Evolutionary conservation across 169 alveolate species (phyloP), one percentile per base, ranked within the genome.

Genomic region (Cystoisospora suis): DNA sequence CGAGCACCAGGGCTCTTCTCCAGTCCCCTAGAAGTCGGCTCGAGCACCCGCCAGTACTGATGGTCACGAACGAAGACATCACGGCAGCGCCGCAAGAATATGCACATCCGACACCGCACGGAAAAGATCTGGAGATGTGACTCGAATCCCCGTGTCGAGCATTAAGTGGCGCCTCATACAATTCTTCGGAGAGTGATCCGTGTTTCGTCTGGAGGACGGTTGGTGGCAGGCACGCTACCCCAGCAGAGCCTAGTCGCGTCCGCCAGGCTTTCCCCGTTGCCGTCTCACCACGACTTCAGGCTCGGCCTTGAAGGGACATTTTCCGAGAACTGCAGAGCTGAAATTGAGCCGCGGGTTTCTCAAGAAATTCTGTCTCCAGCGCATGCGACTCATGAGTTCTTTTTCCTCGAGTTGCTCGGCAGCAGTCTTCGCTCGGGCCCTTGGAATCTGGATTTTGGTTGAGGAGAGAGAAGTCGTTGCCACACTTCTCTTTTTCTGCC

Each of bases 211-310:
- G n/a, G n/a, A n/a, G n/a, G n/a, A n/a, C n/a, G n/a, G n/a, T n/a
- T n/a, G n/a, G n/a, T n/a, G n/a, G n/a, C n/a, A n/a, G n/a, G n/a
- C 65, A 53, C 29, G 12, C 29, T 53, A 53, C 65, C 29, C 29
- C 65, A 53, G 65, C 65, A 53, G 65, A 12, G 65, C 65, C 12
- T 12, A 15, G 29, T 23, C 23, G 65, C 23, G 65, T 53, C 23
- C 65, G 65, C 29, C 65, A 53, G 23, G 65, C 29, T 23, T 23
- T 53, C 65, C 65, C 29, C 12, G 29, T 53, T 70, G 20, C 32
- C 40, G n/a, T 42, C 83, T 72, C 44, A 72, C 83, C 3, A 38
- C 83, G 38, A 56, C 47, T 17, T 72, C 83, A 15, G 83, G 83
- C 56, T 72, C 83, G 4, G 44, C 59, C 0, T 72, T 40, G 83